These are phyloP conservation scores for Candida coquimbonensis DNA, from an alignment of 805 yeast genomes.

Conservation along the genomic window DNA sequence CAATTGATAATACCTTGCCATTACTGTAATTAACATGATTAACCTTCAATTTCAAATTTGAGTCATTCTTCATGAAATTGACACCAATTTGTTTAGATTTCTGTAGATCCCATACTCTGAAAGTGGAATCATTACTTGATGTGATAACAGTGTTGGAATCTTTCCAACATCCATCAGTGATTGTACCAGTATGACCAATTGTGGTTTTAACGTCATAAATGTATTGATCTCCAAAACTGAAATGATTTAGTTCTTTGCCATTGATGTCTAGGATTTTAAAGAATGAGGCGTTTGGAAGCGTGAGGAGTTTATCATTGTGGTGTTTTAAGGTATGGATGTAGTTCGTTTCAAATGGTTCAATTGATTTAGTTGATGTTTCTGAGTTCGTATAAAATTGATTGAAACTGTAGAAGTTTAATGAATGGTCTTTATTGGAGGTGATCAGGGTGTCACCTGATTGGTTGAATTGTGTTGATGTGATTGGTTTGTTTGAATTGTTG, in stretches of 20 bases:
- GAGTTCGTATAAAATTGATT: conserved; percentile 23
- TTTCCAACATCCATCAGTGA: conserved; percentile 20
- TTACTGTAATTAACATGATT: conserved; percentile 2
- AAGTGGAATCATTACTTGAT: conserved; percentile 21
- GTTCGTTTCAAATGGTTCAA: conserved; percentile 12
- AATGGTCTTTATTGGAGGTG: conserved; percentile 22
- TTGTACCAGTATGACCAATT: conserved; percentile 20
- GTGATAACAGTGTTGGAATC: conserved; percentile 11
- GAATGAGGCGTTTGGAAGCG: conserved; percentile 10
- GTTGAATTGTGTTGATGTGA: conserved; percentile 11
- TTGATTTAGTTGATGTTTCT: conserved; percentile 7
- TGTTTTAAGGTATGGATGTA: conserved; percentile 5
- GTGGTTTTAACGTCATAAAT: conserved; percentile 23
- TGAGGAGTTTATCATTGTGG: conserved; percentile 1
- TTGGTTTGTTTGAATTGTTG: neutral
- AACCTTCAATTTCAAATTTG: conserved; percentile 12
- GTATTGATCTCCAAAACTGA: conserved; percentile 20
- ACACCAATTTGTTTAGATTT: conserved; percentile 14
- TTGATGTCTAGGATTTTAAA: conserved; percentile 12
- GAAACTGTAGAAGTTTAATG: conserved; percentile 27
- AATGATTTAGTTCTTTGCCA: conserved; percentile 12
- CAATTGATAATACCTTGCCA: conserved; percentile 6
- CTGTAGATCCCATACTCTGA: conserved; percentile 21
- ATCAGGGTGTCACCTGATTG: conserved; percentile 14
- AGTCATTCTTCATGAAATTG: conserved; percentile 10